Conservation (phyloP, 306 rosid species). For the Mimosa pudica region DNA sequence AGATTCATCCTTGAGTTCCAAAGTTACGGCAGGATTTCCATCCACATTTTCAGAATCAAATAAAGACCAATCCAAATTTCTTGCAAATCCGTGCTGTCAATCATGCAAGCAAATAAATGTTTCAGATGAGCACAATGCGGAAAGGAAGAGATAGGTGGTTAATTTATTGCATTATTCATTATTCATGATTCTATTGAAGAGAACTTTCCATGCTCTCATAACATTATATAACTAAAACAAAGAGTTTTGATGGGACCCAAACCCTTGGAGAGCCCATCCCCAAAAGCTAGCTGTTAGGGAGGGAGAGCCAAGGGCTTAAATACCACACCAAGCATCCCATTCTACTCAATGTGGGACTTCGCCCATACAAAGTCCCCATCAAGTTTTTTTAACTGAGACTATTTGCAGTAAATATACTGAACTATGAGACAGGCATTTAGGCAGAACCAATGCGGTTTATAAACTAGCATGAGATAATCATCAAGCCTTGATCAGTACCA, state of each 20-base stretch:
- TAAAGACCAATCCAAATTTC: slow-evolving; percentile 88
- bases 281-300: no score
- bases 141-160: slow-evolving; percentile 18
- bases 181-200: slow-evolving; percentile 8
- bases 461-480: background rate
- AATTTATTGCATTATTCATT: slow-evolving; percentile 9
- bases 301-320: no score
- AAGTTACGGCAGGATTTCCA: slow-evolving; percentile 71
- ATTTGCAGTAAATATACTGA: slow-evolving; percentile 5
- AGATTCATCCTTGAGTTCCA: slow-evolving; percentile 77
- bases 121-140: slow-evolving; percentile 10
- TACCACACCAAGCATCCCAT: no score
- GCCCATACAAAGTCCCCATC: no score
- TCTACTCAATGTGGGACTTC: no score
- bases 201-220: background rate
- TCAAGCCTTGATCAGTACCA: slow-evolving; percentile 6
- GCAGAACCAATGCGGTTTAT: slow-evolving; percentile 11
- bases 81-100: slow-evolving; percentile 88
- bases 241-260: no score
- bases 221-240: background rate
- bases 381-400: background rate
- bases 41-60: slow-evolving; percentile 69
- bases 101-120: slow-evolving; percentile 37
- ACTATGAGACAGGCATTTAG: background rate
- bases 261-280: no score